Base-by-base conservation (phyloP, 495 filamentous ascomycete species). In the Xylaria intraflava region DNA sequence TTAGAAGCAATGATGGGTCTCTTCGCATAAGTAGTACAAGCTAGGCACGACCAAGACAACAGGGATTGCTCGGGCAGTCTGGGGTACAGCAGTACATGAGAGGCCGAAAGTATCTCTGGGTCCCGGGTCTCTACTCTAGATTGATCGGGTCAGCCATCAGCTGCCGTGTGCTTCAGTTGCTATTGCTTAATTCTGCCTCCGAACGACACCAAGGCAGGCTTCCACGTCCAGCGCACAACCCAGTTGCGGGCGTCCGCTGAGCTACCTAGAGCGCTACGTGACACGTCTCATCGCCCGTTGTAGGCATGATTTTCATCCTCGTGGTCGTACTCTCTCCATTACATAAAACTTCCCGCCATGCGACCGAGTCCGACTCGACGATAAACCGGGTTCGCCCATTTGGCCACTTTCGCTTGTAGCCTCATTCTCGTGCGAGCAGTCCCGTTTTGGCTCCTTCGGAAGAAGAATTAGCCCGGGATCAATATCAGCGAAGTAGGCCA, bases 111-210 rank as follows among this genome's bases (percentile, higher is more conserved):
- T n/a, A 54, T 54, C 44, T 54, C 14, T 48, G 51, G 51, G 44
- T 38, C 51, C 30, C 33, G 22, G 44, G n/a, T n/a, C n/a, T n/a
- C n/a, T n/a, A 24, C 35, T 47, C 31, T 40, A 47, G 43, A 24
- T 30, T 46, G 43, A 43, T 54, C 23, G 48, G 42, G 33, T 41
- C 26, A 40, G 19, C 24, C 22, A 20, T 30, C 41, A 53, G 45
- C 50, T 53, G 50, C 50, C 50, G 50, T 53, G 50, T 53, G 40
- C 50, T 41, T 53, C 40, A 53, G 39, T 53, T 30, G 38, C 50
- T 53, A 53, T 53, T 45, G 33, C 40, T 29, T 20, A 11, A 38
- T 31, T 41, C 43, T 39, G 40, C 42, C 16, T 53, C 31, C 26
- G 43, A 35, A 36, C 35, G 11, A 33, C 17, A 30, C 35, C 45